Conservation (phyloP, 2,329 filamentous ascomycete genomes). For the Pseudogymnoascus sp. region DNA sequence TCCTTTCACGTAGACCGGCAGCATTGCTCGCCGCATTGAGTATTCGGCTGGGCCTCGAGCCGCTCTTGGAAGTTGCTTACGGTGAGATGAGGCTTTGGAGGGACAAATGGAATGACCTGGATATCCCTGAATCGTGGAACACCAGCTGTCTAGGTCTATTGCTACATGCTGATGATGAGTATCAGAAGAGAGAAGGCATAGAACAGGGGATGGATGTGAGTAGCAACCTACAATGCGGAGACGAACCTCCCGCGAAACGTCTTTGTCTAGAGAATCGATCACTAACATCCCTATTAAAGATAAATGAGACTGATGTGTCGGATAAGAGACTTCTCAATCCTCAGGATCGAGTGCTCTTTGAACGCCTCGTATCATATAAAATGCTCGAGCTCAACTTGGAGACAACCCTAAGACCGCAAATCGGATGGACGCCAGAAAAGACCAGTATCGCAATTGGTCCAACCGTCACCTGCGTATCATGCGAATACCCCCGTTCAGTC, state of each 20-base stretch:
- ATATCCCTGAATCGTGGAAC: background rate
- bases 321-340: background rate
- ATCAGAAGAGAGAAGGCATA: background rate
- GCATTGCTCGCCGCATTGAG: background rate
- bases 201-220: background rate
- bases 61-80: background rate
- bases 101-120: background rate
- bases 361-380: background rate
- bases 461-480: background rate
- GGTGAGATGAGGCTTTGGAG: background rate
- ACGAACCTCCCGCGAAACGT: background rate
- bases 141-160: background rate
- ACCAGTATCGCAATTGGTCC: background rate
- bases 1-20: background rate
- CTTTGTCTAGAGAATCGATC: too few species aligned
- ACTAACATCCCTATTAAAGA: background rate
- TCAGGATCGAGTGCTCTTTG: background rate
- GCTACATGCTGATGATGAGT: background rate
- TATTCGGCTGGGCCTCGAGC: background rate
- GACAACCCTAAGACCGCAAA: background rate
- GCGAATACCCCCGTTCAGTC: background rate
- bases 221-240: background rate
- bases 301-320: background rate
- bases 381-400: background rate
- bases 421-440: background rate